A percentile compares a stretch with the other conserved stretches of the same genome.
phyloP scores from a whole-genome alignment of 2,329 filamentous ascomycete species.

The Paecilomyces fulvus region DNA sequence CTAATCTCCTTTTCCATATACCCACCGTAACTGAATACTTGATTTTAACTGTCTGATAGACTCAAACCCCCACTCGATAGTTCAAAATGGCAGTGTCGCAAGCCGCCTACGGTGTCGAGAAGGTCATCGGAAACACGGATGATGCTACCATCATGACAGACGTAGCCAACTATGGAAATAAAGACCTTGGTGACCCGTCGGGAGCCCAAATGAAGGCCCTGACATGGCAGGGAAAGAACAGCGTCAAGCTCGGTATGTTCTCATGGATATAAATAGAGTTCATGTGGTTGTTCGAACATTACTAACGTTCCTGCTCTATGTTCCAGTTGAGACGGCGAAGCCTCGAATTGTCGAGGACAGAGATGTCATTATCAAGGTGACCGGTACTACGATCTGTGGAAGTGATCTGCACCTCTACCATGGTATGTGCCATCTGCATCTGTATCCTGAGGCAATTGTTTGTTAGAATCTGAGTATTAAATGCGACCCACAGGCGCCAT shows the following conservation, averaged over 20 bases:
- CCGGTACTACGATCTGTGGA: conserved; percentile 54
- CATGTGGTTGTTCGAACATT: not conserved
- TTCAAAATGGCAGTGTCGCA: conserved; percentile 51
- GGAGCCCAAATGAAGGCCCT: conserved; percentile 68
- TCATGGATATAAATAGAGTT: not conserved
- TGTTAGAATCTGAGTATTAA: not conserved
- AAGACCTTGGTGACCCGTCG: conserved; percentile 44
- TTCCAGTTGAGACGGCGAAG: conserved; percentile 53
- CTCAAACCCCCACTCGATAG: not conserved
- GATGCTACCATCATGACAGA: conserved; percentile 61
- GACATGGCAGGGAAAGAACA: conserved; percentile 74
- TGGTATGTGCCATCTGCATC: conserved; percentile 14
- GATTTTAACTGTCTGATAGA: not conserved
- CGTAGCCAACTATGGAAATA: conserved; percentile 54
- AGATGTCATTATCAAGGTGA: conserved; percentile 76
- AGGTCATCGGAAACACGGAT: conserved; percentile 58
- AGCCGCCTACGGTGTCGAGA: conserved; percentile 60
- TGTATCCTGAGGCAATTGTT: not conserved
- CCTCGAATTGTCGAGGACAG: conserved; percentile 63
- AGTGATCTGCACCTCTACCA: conserved; percentile 49
- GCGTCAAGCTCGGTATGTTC: conserved; percentile 55
- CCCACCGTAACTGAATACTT: not conserved
- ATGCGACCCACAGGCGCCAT: conserved; percentile 33
- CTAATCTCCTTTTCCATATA: not conserved
- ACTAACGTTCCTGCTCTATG: not conserved